phyloP scores from a whole-genome alignment of 345 rosid genomes.

The Rhizophora mangle region DNA sequence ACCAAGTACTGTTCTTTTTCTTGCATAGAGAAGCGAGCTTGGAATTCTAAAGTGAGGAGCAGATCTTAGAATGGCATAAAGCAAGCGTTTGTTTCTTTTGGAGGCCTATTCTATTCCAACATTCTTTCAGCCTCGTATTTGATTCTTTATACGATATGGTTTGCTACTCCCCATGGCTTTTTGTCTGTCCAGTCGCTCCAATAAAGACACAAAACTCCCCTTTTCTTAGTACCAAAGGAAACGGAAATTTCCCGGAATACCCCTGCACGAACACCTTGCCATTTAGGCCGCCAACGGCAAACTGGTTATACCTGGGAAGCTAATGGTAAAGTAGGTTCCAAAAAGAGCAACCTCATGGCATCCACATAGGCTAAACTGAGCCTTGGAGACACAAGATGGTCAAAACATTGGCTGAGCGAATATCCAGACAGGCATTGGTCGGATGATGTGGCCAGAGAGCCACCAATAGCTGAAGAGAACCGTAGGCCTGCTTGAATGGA shows the following conservation, averaged over 20 bases:
- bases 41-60: slow-evolving; percentile 46
- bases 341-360: slow-evolving; percentile 6
- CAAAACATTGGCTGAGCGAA: slow-evolving; percentile 13
- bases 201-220: slow-evolving; percentile 24
- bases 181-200: slow-evolving; percentile 18
- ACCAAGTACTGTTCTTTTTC: slow-evolving; percentile 39
- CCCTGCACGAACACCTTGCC: slow-evolving; percentile 5
- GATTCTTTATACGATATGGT: slow-evolving; percentile 25
- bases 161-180: background rate
- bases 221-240: slow-evolving; percentile 50
- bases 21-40: slow-evolving; percentile 49
- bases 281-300: slow-evolving; percentile 3
- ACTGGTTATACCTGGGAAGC: slow-evolving; percentile 13
- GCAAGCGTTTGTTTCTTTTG: slow-evolving; percentile 36
- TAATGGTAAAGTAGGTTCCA: slow-evolving; percentile 20
- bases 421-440: slow-evolving; percentile 32
- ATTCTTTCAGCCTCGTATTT: slow-evolving; percentile 19
- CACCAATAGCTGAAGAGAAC: slow-evolving; percentile 27
- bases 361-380: slow-evolving; percentile 13
- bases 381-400: background rate
- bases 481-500: slow-evolving; percentile 30
- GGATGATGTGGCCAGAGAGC: slow-evolving; percentile 37
- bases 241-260: background rate
- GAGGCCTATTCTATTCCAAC: slow-evolving; percentile 15
- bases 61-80: slow-evolving; percentile 36